Base-by-base conservation (phyloP, 371 early-diverging fungal genomes). In the Actinomortierella wolfii region DNA sequence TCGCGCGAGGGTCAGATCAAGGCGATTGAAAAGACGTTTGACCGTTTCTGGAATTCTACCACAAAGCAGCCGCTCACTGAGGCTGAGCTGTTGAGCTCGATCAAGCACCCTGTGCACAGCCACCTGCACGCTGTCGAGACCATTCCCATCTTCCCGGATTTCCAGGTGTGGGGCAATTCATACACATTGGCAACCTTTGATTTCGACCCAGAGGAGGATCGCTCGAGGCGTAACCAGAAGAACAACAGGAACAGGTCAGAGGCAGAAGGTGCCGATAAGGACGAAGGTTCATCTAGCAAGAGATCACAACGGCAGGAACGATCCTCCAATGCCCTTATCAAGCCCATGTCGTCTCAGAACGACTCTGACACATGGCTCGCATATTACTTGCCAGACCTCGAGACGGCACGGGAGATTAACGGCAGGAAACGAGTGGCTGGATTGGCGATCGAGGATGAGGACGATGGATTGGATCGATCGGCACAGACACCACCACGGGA, bases 61-160 rank as follows among this genome's bases (percentile, higher is more conserved):
- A 17, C 42, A 39, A 24, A 48, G 18, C 41, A 45, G 14, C n/a
- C 57, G 21, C 18, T 54, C 43, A 83, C 83, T 11, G 79, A 82
- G 29, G 59, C 74, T 18, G 61, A 77, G 25, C 61, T 78, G 40
- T 59, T 90, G 56, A 63, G 73, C 8, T 67, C 66, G 18, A 58
- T 94, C 44, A 77, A 68, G 53, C 96, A 96, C 61, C 95, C 95
- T 0, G 85, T 86, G 21, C 88, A 89, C 42, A 83, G 85, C 47
- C 66, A 69, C 14, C 59, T 91, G 39, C 83, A 68, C 25, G 93
- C 90, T n/a, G 87, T 88, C 39, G 91, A 90, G 52, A 79, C 90
- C 18, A 74, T 85, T 11, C 94, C 94, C 13, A 56, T 96, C 29
- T 80, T 91, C 44, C 96, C 96, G 9, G 91, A 94, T 61, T 84